Evolutionary conservation across 2,329 filamentous ascomycete species (phyloP), one percentile per base, ranked within the genome.

Genomic region (Cladosporium sp.): DNA sequence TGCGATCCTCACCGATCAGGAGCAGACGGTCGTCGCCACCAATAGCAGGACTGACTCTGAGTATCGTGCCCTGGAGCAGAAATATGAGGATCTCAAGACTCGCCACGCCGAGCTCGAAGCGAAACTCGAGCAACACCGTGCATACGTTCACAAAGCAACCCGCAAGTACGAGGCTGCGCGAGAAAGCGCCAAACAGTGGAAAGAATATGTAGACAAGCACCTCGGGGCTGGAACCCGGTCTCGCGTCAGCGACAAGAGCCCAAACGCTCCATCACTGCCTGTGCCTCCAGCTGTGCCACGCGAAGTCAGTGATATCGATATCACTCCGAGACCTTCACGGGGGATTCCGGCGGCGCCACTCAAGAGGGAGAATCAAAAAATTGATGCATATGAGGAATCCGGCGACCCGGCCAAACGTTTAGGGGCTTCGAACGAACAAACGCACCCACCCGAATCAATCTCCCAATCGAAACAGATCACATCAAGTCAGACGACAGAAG

Each of bases 401-500:
- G 22, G 15, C 40, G 13, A 15, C 13, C 20, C 19, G 15, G 20
- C 12, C 19, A 13, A n/a, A 12, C 17, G 22, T 15, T 15, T 11
- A 24, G 22, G n/a, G 18, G 15, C n/a, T 18, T 43, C 42, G 34
- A 29, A 41, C 32, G n/a, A 41, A 19, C 9, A 36, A 7, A 13
- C 4, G 13, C 11, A 15, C 13, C 37, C 42, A 15, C 19, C 45
- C 15, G 24, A 29, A 30, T 43, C 48, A 30, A 43, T 17, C 37
- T 6, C 47, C 19, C 20, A 43, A n/a, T 17, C 42, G 5, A 36
- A 48, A n/a, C 43, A 30, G 5, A 52, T 61, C 4, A 61, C 60
- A 12, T 76, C 73, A 1, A 75, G 72, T 50, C 73, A 75, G 55
- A 74, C 70, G 2, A 76, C 73, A 4, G 67, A 69, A 7, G 43